A percentile compares a stretch with the other conserved stretches of the same genome.
These are phyloP conservation scores for Trichoderma koningii DNA, from an alignment of 2,329 filamentous ascomycete species.

Conservation along the genomic window DNA sequence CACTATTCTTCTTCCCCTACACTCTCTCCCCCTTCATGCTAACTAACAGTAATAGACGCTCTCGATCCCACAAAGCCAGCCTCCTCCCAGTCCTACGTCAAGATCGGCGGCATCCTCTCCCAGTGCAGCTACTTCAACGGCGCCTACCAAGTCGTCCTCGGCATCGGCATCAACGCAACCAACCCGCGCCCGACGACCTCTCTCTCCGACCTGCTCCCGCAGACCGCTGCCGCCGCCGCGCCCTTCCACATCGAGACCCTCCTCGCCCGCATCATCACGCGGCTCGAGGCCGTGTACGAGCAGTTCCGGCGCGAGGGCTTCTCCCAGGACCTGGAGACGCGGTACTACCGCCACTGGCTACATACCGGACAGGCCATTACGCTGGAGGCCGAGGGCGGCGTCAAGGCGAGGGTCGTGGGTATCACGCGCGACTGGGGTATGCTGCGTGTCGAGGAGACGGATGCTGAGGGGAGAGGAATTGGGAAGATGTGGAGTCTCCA, in stretches of 20 bases:
- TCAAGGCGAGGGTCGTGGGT: slow-evolving; percentile 74
- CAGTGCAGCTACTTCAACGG: slow-evolving; percentile 79
- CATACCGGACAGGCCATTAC: slow-evolving; percentile 73
- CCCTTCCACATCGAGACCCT: slow-evolving; percentile 76
- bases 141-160: slow-evolving; percentile 81
- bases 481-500: slow-evolving; percentile 82
- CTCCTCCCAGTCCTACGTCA: slow-evolving; percentile 64
- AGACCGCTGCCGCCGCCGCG: slow-evolving; percentile 44
- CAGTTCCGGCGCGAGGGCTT: slow-evolving; percentile 78
- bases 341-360: slow-evolving; percentile 84
- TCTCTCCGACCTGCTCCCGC: slow-evolving; percentile 69
- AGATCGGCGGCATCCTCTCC: slow-evolving; percentile 90
- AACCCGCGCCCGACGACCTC: slow-evolving; percentile 87
- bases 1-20: neutral
- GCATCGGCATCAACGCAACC: slow-evolving; percentile 82
- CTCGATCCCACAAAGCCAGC: slow-evolving; percentile 60
- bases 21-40: neutral
- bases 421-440: slow-evolving; percentile 93
- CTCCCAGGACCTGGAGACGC: slow-evolving; percentile 67
- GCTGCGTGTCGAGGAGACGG: slow-evolving; percentile 80
- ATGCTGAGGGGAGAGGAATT: slow-evolving; percentile 69
- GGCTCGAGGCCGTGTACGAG: slow-evolving; percentile 75
- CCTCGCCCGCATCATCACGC: slow-evolving; percentile 75
- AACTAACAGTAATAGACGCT: slow-evolving; percentile 52
- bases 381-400: slow-evolving; percentile 77